phyloP scores from a whole-genome alignment of 306 rosid genomes.

The Trifolium repens region DNA sequence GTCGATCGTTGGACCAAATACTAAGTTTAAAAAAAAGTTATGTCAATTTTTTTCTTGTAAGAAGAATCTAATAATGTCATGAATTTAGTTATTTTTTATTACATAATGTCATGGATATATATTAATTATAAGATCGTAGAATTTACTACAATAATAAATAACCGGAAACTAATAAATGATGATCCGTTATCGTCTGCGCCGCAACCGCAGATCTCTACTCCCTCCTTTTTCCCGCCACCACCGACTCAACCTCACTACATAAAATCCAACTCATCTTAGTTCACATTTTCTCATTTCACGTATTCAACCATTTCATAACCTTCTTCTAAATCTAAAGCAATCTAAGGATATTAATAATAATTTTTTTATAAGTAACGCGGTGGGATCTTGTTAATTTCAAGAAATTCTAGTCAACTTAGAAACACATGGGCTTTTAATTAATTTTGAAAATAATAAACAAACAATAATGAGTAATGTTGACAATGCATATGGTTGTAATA shows the following conservation, averaged over 20 bases:
- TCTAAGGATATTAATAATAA: neutral
- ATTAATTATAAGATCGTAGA: neutral
- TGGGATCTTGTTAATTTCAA: slow-evolving; percentile 33
- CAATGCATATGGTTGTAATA: slow-evolving; percentile 27
- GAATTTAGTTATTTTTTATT: neutral
- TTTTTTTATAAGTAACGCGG: neutral
- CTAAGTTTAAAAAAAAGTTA: too few species aligned
- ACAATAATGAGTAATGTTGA: neutral
- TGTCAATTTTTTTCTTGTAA: too few species aligned
- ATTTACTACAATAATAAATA: neutral
- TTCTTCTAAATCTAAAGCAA: slow-evolving; percentile 33
- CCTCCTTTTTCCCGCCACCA: slow-evolving; percentile 37
- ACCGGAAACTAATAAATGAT: slow-evolving; percentile 42
- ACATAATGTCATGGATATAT: too few species aligned
- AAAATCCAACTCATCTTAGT: slow-evolving; percentile 42
- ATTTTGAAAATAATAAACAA: slow-evolving; percentile 27
- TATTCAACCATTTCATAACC: slow-evolving; percentile 42
- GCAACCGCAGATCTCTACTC: slow-evolving; percentile 55
- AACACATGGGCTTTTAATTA: slow-evolving; percentile 34
- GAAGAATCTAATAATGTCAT: neutral
- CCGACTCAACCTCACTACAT: slow-evolving; percentile 41
- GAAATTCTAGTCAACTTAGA: slow-evolving; percentile 38
- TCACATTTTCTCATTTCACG: slow-evolving; percentile 48
- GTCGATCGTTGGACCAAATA: too few species aligned
- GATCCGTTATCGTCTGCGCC: slow-evolving; percentile 74